A percentile compares a stretch with the other conserved stretches of the same genome.
Evolutionary conservation across 2,329 filamentous ascomycete species (phyloP).

Genomic region (Neopestalotiopsis sp.): DNA sequence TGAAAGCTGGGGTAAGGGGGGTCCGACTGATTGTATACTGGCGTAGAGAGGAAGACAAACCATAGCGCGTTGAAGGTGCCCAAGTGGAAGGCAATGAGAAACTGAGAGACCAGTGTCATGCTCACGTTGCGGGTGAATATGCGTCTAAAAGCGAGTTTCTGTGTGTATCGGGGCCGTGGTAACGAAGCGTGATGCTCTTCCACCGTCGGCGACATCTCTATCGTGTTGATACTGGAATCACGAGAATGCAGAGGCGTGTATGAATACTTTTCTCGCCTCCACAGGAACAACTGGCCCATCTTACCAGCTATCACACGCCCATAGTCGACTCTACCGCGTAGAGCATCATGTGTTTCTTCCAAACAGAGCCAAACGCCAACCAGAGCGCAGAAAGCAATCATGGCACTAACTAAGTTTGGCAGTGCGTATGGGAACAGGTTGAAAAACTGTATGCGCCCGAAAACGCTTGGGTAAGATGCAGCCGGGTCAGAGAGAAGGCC

Average conservation of each 20-base stretch:
- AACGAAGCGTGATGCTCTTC: constrained; percentile 19
- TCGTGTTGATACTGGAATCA: constrained; percentile 28
- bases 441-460: constrained; percentile 53
- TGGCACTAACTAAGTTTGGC: constrained; percentile 58
- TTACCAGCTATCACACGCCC: constrained; percentile 46
- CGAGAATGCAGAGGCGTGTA: constrained; percentile 42
- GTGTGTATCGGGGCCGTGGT: constrained; percentile 45
- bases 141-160: constrained; percentile 54
- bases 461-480: constrained; percentile 46
- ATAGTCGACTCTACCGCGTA: constrained; percentile 46
- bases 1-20: constrained; percentile 36
- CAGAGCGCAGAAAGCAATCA: constrained; percentile 50
- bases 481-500: constrained; percentile 52
- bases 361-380: constrained; percentile 54
- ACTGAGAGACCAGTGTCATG: constrained; percentile 66
- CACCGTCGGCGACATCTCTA: constrained; percentile 37
- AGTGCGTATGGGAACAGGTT: constrained; percentile 56
- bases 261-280: constrained; percentile 25
- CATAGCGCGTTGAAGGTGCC: constrained; percentile 79
- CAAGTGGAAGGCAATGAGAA: constrained; percentile 74
- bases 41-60: constrained; percentile 78
- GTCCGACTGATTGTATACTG: constrained; percentile 55
- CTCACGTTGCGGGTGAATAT: constrained; percentile 61
- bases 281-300: constrained; percentile 35
- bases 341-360: constrained; percentile 57